Conservation (phyloP, 306 rosid genomes). For the Gynostemma pentaphyllum region DNA sequence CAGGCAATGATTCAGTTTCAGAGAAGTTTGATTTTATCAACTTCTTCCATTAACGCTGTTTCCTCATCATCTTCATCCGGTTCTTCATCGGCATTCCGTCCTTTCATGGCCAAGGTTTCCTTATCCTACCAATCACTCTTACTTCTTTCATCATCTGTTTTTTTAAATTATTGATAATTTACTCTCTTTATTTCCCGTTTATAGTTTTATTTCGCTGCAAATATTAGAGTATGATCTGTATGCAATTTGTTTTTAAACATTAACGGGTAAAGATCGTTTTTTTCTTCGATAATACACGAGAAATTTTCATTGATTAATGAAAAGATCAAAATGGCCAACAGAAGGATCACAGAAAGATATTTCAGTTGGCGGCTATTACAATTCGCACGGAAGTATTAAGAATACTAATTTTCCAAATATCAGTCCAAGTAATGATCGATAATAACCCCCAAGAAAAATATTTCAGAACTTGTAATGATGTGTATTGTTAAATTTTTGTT, state of each 20-base stretch:
- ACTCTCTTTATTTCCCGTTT: not conserved
- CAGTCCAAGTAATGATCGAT: not conserved
- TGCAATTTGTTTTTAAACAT: too few relatives aligned
- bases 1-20: slow-evolving; percentile 46
- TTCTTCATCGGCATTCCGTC: slow-evolving; percentile 27
- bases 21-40: slow-evolving; percentile 30
- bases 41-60: slow-evolving; percentile 15
- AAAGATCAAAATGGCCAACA: too few relatives aligned
- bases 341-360: too few relatives aligned
- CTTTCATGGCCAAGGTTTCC: slow-evolving; percentile 40
- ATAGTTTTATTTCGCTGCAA: not conserved
- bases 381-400: too few relatives aligned
- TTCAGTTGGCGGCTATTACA: too few relatives aligned
- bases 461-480: not conserved
- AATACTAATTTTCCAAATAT: too few relatives aligned
- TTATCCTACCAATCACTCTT: not conserved
- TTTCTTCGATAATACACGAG: too few relatives aligned
- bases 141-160: not conserved
- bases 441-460: not conserved
- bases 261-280: too few relatives aligned
- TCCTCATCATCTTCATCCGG: slow-evolving; percentile 22
- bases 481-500: not conserved
- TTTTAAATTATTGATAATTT: not conserved
- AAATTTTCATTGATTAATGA: too few relatives aligned
- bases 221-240: not conserved